These are phyloP conservation scores for Ustilago trichophora DNA, from an alignment of 1,284 basidiomycete genomes.

Conservation along the genomic window DNA sequence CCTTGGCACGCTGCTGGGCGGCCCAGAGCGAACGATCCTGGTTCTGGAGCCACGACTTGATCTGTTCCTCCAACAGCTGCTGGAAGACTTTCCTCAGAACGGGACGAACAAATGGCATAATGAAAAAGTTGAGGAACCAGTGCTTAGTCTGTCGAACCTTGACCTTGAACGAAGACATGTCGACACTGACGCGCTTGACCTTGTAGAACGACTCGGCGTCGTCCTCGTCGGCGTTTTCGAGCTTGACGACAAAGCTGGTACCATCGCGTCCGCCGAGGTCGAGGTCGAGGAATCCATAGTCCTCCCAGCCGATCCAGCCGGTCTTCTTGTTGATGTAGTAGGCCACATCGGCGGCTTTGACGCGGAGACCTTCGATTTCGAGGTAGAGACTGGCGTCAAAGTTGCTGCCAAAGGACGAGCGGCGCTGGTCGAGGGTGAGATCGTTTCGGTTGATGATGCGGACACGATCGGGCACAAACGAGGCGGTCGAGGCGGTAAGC, in stretches of 20 bases:
- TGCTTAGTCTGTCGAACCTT: conserved; percentile 58
- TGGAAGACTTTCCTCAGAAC: conserved; percentile 53
- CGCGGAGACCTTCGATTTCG: conserved; percentile 68
- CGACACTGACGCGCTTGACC: conserved; percentile 69
- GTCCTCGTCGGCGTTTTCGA: conserved; percentile 68
- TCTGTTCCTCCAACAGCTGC: conserved; percentile 67
- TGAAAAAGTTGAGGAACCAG: conserved; percentile 61
- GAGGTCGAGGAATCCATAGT: conserved; percentile 69
- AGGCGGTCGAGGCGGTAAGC: conserved; percentile 66
- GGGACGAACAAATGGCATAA: conserved; percentile 58
- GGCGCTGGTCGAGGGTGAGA: conserved; percentile 68
- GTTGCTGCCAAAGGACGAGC: conserved; percentile 68
- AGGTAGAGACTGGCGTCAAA: conserved; percentile 68
- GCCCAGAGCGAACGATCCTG: conserved; percentile 65
- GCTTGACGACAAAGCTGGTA: conserved; percentile 68
- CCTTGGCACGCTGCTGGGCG: conserved; percentile 68
- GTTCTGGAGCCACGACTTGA: conserved; percentile 52
- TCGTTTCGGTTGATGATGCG: conserved; percentile 68
- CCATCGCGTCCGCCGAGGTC: conserved; percentile 68
- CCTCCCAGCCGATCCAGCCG: conserved; percentile 67
- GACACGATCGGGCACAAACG: conserved; percentile 69
- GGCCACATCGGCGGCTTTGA: conserved; percentile 68
- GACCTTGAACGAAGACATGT: conserved; percentile 64
- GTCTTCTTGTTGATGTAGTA: conserved; percentile 69
- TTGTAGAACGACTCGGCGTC: conserved; percentile 70